Evolutionary conservation across 164 flowering plant species (phyloP).

Genomic region (Chimonanthus salicifolius): DNA sequence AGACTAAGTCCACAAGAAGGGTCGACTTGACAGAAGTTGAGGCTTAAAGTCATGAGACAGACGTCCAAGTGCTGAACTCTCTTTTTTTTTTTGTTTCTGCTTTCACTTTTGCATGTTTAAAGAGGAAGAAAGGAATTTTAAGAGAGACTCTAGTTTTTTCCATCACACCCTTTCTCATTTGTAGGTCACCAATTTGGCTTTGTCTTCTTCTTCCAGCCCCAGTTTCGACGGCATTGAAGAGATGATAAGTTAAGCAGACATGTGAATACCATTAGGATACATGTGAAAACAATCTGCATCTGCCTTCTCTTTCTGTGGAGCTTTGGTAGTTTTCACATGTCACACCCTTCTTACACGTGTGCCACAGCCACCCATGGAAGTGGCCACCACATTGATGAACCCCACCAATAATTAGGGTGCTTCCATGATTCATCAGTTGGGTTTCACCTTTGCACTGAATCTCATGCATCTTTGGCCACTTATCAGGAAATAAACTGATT

Average conservation of each 20-base stretch:
- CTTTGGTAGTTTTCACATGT: neutral
- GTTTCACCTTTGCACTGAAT: neutral
- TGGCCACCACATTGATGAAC: neutral
- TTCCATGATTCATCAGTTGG: neutral
- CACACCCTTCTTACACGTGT: neutral
- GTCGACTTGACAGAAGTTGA: too few relatives aligned
- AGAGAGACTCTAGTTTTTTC: too few relatives aligned
- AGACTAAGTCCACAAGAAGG: too few relatives aligned
- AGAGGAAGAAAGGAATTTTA: too few relatives aligned
- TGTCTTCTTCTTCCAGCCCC: neutral
- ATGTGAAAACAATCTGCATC: neutral
- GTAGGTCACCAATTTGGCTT: too few relatives aligned
- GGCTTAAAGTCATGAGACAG: too few relatives aligned
- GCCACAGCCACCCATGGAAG: neutral
- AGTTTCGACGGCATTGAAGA: neutral
- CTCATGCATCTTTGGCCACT: neutral
- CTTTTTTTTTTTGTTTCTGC: too few relatives aligned
- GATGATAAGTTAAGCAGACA: neutral
- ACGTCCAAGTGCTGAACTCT: too few relatives aligned
- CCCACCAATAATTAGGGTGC: neutral
- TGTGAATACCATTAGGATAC: slow-evolving; percentile 1
- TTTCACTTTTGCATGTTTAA: too few relatives aligned
- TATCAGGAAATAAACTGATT: neutral
- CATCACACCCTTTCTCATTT: too few relatives aligned
- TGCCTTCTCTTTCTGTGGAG: neutral